Base-by-base conservation (phyloP, 2,329 filamentous ascomycete genomes). In the Neocucurbitaria cava region DNA sequence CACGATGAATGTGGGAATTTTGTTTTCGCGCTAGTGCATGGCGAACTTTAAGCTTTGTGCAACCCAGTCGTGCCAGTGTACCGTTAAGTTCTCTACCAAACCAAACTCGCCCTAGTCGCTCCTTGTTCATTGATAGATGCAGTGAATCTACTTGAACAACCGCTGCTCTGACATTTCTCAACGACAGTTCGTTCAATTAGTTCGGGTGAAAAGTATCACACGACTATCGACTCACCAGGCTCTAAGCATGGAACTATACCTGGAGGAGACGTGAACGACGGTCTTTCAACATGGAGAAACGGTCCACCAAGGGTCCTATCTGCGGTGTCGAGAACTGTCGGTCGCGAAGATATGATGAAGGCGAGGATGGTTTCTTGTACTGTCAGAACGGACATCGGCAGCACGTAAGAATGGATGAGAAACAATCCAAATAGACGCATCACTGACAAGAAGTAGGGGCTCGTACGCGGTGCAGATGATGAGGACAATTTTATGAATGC, bases 361-460 rank as follows among this genome's bases (percentile, higher is more conserved):
- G 88, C 28, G 89, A 89, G 73, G 89, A 90, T 75, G 91, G 91
- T 3, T 84, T 88, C 53, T 86, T 88, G 58, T 96, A 91, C 73
- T 96, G 92, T 75, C 83, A 88, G 59, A 88, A 90, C 62, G 91
- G 91, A 28, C 92, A 96, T 78, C 86, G 88, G 63, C 87, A 93
- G 64, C 87, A 91, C 77, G 89, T 91, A 77, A 73, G 74, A 54
- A 59, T 30, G 11, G 17, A 33, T 2, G 1, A 43, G 21, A 13
- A 9, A 1, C 2, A 20, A 0, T 10, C 11, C 5, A 17, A n/a
- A 6, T 20, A 18, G 21, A 18, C 8, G n/a, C n/a, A n/a, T 15
- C n/a, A 36, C 56, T 58, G 50, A 56, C 15, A 13, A 8, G 18
- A 65, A 56, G n/a, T 23, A 71, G 68, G 66, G 64, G 10, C 54